phyloP scores from a whole-genome alignment of 1,284 basidiomycete genomes.

The Cerioporus squamosus region DNA sequence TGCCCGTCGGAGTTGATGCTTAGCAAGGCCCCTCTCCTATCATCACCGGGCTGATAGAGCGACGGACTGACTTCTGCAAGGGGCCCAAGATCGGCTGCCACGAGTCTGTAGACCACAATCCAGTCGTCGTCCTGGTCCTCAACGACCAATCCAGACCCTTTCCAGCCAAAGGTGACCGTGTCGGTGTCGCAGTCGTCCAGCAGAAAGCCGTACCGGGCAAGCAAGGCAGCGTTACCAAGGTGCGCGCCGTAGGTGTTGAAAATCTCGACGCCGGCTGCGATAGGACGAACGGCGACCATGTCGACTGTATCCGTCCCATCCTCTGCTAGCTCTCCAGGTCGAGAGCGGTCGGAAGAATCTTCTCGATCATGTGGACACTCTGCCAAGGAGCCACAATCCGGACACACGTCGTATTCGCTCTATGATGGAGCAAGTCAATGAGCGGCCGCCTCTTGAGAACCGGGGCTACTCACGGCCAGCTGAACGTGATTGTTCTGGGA shows the following conservation, averaged over 20 bases:
- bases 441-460: slow-evolving; percentile 10
- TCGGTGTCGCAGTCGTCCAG: slow-evolving; percentile 69
- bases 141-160: slow-evolving; percentile 33
- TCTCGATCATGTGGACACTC: slow-evolving; percentile 76
- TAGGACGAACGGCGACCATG: slow-evolving; percentile 63
- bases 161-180: slow-evolving; percentile 48
- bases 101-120: neutral
- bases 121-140: neutral
- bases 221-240: slow-evolving; percentile 71
- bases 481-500: slow-evolving; percentile 74
- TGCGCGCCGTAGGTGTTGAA: slow-evolving; percentile 87
- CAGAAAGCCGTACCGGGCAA: slow-evolving; percentile 78
- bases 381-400: slow-evolving; percentile 74
- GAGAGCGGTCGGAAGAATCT: neutral
- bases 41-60: slow-evolving; percentile 14
- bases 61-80: slow-evolving; percentile 10
- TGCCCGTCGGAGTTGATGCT: slow-evolving; percentile 38
- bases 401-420: slow-evolving; percentile 86
- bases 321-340: too few species aligned
- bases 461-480: slow-evolving; percentile 57
- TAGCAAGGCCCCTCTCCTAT: slow-evolving; percentile 1
- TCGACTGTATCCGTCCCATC: slow-evolving; percentile 50
- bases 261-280: slow-evolving; percentile 64
- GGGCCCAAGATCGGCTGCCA: neutral
- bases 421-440: slow-evolving; percentile 33